phyloP scores from a whole-genome alignment of 1,284 basidiomycete genomes.

The Cryptococcus sp. region DNA sequence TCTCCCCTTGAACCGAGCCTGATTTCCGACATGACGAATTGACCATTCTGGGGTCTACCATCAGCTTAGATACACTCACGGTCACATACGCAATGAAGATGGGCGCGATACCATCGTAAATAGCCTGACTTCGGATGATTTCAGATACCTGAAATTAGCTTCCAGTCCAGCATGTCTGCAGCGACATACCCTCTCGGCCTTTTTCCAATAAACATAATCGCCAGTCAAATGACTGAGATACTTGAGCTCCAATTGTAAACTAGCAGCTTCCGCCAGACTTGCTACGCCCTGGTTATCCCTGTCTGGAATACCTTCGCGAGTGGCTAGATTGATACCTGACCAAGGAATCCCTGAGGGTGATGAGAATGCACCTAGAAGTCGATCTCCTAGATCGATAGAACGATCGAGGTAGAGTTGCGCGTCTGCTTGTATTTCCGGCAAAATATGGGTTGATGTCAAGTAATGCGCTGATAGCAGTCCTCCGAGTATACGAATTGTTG shows the following conservation, averaged over 20 bases:
- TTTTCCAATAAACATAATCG: conserved; percentile 73
- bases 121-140: conserved; percentile 60
- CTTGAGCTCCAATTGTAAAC: conserved; percentile 82
- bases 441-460: conserved; percentile 51
- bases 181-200: conserved; percentile 64
- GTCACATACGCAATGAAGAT: conserved; percentile 71
- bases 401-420: conserved; percentile 68
- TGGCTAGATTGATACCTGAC: conserved; percentile 70
- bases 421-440: conserved; percentile 48
- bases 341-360: conserved; percentile 76
- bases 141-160: conserved; percentile 61
- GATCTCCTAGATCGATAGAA: conserved; percentile 74
- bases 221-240: conserved; percentile 79
- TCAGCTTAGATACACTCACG: conserved; percentile 1
- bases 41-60: conserved; percentile 60
- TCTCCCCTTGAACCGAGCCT: conserved; percentile 89
- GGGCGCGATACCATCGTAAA: conserved; percentile 70
- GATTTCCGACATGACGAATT: conserved; percentile 70
- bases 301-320: conserved; percentile 62
- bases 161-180: background rate
- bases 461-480: conserved; percentile 80
- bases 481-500: conserved; percentile 74
- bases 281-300: conserved; percentile 62
- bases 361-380: conserved; percentile 79
- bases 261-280: conserved; percentile 79